Evolutionary conservation across 176 grass and related monocot species (phyloP), one percentile per base, ranked within the genome.

Genomic region (Musa schizocarpa): DNA sequence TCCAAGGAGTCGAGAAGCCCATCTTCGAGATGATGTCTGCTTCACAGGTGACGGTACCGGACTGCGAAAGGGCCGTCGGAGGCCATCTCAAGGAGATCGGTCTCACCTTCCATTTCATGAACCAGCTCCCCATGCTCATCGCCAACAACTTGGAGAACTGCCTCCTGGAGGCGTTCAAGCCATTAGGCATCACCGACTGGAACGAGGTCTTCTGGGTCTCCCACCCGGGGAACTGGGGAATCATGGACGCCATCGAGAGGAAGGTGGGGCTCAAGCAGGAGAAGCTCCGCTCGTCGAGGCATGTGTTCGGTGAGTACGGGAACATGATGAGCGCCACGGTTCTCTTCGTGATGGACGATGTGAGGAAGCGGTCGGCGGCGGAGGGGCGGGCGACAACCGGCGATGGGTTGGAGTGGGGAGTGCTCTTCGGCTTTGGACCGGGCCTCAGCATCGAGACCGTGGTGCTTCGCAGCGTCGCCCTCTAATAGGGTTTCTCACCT

Each of bases 191-290:
- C 64, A 67, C 64, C 23, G 23, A 67, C 64, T 67, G 64, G 64
- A 67, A 67, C 64, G 64, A 67, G 1, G 24, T 67, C 64, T 67
- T 67, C 64, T 67, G 64, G 64, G 64, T 67, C 0, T 23, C 64
- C 0, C 64, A 67, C 23, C 64, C 64, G 1, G 64, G 64, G 21
- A 67, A 67, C 64, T 67, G 64, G 64, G 23, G n/a, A 11, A 67
- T 67, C 64, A 67, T 67, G 64, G 64, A 67, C 23, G 64, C 64
- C 21, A 27, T 67, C 64, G 21, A 57, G 54, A 57, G 17, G 54
- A 57, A 57, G 54, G 54, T 57, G 17, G 54, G 54, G 12, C 54
- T 57, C 13, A 1, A 19, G 54, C 54, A 12, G 54, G 54, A 12
- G 54, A 57, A 57, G 54, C 54, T 57, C 3, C 54, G 54, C 0